Evolutionary conservation across 1,139 yeast genomes (phyloP), one percentile per base, ranked within the genome.

Genomic region (Suhomyces bribrorum): DNA sequence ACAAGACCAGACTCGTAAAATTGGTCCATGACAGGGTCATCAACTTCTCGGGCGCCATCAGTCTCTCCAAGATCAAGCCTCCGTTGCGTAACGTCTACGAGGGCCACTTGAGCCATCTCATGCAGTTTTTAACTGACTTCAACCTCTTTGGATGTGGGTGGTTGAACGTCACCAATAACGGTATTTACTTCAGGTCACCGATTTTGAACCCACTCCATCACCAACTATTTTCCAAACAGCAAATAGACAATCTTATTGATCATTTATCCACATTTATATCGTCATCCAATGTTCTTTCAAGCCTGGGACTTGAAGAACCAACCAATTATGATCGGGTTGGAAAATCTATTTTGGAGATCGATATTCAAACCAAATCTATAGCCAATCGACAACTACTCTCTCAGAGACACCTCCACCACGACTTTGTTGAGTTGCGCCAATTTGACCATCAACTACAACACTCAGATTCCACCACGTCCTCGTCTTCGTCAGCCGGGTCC

Each of bases 141-240:
- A 90, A 90, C 53, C 62, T 90, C 26, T 87, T 75, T 57, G 95
- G 96, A 0, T 87, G 97, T 59, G 83, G 84, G 5, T 85, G 94
- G 89, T 46, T 92, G 26, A 64, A 71, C 15, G 38, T 75, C 42
- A 41, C 48, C 23, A 37, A 36, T 9, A 2, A 34, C 16, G 33
- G 34, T 5, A 15, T 38, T 3, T 45, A 33, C 22, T 48, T 48
- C 26, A 18, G 54, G 5, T 34, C 47, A 4, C 54, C 54, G 0
- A 33, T 50, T 6, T 29, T 50, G 4, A 38, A 38, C n/a, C 46
- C 47, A 4, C 11, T 13, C 2, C 38, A 42, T 6, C 25, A 25
- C 4, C n/a, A 18, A 5, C 14, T 31, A 7, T 39, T 31, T 18
- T 12, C 36, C 2, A 13, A 22, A 2, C 14, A 9, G 12, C 47